Conservation (phyloP, 768 basidiomycete genomes). For the Tephrocybe sp. region DNA sequence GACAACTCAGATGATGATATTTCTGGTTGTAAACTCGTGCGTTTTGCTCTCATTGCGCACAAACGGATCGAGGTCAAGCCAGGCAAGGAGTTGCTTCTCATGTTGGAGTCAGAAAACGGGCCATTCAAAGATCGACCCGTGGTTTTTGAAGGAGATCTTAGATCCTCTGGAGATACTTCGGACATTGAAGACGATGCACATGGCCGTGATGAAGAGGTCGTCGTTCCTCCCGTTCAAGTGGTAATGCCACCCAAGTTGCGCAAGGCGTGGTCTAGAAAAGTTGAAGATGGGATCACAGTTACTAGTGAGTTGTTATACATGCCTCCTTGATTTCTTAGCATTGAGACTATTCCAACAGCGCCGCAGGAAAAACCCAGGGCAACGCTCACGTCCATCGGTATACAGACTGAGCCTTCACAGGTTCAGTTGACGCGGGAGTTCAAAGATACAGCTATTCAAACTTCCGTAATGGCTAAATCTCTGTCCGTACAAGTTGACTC, state of each 20-base stretch:
- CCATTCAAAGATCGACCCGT: slow-evolving; percentile 54
- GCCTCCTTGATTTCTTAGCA: neutral
- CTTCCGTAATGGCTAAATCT: slow-evolving; percentile 13
- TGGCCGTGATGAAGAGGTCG: slow-evolving; percentile 34
- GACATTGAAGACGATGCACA: slow-evolving; percentile 40
- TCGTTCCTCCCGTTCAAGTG: slow-evolving; percentile 25
- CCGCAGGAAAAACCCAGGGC: slow-evolving; percentile 12
- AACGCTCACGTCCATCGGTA: slow-evolving; percentile 37
- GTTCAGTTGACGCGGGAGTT: slow-evolving; percentile 25
- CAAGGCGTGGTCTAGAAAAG: slow-evolving; percentile 52
- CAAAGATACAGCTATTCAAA: slow-evolving; percentile 22
- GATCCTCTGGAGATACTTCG: slow-evolving; percentile 29
- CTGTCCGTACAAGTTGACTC: slow-evolving; percentile 21
- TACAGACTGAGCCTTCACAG: slow-evolving; percentile 34
- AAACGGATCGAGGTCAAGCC: slow-evolving; percentile 70
- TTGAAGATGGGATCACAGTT: slow-evolving; percentile 38
- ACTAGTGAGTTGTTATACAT: slow-evolving; percentile 31
- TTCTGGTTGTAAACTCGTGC: slow-evolving; percentile 36
- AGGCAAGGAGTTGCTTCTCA: slow-evolving; percentile 67
- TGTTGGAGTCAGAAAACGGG: slow-evolving; percentile 51
- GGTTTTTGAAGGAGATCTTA: slow-evolving; percentile 53
- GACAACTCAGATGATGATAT: slow-evolving; percentile 43
- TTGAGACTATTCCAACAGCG: slow-evolving; percentile 3
- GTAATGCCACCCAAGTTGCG: slow-evolving; percentile 64
- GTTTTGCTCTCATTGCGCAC: slow-evolving; percentile 64